Percentiles rank a stretch among this genome's conserved stretches.
Conservation (phyloP, 345 rosid genomes). For the Trapa bicornis region DNA sequence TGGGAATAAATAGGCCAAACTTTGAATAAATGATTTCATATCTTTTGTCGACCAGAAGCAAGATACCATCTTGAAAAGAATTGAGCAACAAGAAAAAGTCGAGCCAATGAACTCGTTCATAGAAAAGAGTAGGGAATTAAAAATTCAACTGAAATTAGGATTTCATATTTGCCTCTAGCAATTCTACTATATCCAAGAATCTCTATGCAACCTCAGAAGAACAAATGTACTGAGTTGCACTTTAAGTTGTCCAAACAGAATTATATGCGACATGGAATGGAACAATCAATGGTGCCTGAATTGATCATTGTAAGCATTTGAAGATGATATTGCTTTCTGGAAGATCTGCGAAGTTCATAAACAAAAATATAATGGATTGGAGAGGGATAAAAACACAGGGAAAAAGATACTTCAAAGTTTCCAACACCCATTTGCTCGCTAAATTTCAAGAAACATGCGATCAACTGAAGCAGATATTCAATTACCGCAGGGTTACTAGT, state of each 20-base stretch:
- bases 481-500: constrained; percentile 99
- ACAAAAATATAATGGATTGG: no score
- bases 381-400: neutral
- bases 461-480: neutral
- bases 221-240: neutral
- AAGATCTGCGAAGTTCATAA: constrained; percentile 56
- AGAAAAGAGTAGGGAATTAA: no score
- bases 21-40: neutral
- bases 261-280: neutral
- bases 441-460: neutral
- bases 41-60: no score
- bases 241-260: neutral
- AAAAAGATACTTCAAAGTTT: neutral
- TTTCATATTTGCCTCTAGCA: neutral
- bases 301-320: constrained; percentile 91
- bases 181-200: neutral
- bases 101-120: no score
- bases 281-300: constrained; percentile 42
- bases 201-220: neutral
- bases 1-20: neutral
- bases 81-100: no score
- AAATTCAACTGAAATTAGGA: neutral
- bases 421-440: neutral
- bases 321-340: constrained; percentile 94
- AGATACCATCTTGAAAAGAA: no score